A percentile compares a stretch with the other conserved stretches of the same genome.
phyloP scores from a whole-genome alignment of 2,329 filamentous ascomycete species.

The Cadophora gregata region DNA sequence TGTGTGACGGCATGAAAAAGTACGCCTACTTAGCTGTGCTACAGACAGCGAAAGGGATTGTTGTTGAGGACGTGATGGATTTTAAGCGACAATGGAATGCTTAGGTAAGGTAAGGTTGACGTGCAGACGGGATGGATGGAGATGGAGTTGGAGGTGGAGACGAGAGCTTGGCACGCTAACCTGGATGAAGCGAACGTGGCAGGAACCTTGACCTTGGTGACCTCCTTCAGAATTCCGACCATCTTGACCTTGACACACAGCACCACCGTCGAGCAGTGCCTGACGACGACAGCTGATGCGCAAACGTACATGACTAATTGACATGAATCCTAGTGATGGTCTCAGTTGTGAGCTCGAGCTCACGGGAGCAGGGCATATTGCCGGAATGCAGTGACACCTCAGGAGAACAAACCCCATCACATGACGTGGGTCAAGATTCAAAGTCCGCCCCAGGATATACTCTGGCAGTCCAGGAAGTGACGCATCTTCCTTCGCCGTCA shows the following conservation, averaged over 20 bases:
- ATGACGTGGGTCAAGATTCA: constrained; percentile 7
- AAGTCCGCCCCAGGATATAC: neutral
- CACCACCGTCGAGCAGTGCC: neutral
- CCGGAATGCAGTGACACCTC: neutral
- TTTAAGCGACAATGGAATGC: neutral
- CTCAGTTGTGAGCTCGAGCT: neutral
- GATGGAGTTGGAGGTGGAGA: neutral
- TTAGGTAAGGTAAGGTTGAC: no score
- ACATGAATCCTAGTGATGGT: constrained; percentile 4
- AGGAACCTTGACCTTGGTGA: constrained; percentile 1
- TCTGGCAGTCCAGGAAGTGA: constrained; percentile 30
- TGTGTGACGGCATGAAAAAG: neutral
- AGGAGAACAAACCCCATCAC: constrained; percentile 9
- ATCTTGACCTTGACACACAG: neutral
- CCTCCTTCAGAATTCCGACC: neutral
- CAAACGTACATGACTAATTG: neutral
- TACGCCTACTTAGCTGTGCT: neutral
- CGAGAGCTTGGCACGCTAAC: constrained; percentile 1
- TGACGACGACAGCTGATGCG: neutral
- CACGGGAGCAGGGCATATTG: neutral
- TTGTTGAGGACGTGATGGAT: no score
- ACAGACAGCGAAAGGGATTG: neutral
- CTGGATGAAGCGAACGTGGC: neutral
- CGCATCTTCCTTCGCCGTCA: constrained; percentile 40
- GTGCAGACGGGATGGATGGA: no score